Evolutionary conservation across 1,284 basidiomycete genomes (phyloP).

Genomic region (Fistulina hepatica): DNA sequence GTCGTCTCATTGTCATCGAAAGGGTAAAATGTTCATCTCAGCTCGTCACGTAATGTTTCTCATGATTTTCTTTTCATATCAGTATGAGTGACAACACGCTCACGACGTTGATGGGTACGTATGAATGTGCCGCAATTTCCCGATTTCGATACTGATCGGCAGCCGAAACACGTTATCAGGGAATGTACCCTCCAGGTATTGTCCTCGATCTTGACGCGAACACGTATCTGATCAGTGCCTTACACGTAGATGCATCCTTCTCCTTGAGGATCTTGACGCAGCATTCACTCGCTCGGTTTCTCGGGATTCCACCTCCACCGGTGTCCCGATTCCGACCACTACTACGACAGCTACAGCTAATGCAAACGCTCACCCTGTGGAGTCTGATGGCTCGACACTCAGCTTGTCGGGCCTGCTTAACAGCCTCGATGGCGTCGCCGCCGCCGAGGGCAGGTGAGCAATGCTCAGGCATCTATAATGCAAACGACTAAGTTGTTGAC

Average conservation of each 20-base stretch:
- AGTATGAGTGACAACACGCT: conserved; percentile 81
- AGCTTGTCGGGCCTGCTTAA: conserved; percentile 74
- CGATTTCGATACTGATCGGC: too few relatives aligned
- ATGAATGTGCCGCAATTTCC: too few relatives aligned
- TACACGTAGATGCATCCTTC: conserved; percentile 60
- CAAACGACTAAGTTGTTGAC: too few relatives aligned
- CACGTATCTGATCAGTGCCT: conserved; percentile 6
- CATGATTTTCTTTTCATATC: conserved; percentile 8
- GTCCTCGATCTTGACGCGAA: too few relatives aligned
- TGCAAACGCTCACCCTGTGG: conserved; percentile 26
- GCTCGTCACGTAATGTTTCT: conserved; percentile 6
- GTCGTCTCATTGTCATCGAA: conserved; percentile 77
- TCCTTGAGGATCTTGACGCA: conserved; percentile 81
- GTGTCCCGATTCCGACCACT: conserved; percentile 41
- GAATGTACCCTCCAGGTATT: conserved; percentile 77
- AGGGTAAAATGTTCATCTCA: conserved; percentile 41
- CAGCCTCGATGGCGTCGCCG: conserved; percentile 79
- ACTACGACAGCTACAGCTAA: conserved; percentile 29
- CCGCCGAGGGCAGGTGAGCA: conserved; percentile 70
- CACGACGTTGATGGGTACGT: conserved; percentile 71
- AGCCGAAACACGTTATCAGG: too few relatives aligned
- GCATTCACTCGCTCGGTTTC: conserved; percentile 76
- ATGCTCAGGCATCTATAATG: neutral
- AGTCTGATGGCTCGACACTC: conserved; percentile 65
- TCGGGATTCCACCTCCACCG: conserved; percentile 68